Evolutionary conservation across 257 asterid species (phyloP).

Genomic region (Capsicum chinense): DNA sequence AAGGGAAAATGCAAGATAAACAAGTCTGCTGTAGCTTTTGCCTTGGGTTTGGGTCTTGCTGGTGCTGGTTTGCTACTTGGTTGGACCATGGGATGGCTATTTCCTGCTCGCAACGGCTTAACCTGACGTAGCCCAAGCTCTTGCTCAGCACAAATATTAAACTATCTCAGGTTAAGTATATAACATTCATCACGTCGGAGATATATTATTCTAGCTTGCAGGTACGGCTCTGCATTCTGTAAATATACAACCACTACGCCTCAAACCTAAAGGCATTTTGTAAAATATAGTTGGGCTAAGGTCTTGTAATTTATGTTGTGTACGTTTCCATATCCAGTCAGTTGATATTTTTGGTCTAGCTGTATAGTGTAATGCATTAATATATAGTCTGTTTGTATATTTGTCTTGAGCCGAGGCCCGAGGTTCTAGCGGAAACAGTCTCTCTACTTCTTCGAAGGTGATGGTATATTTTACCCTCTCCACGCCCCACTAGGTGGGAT

Average conservation of each 20-base stretch:
- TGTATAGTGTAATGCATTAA: too few relatives aligned
- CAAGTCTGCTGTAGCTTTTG: constrained; percentile 54
- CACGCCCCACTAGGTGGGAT: too few relatives aligned
- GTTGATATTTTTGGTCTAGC: not conserved
- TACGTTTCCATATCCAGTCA: not conserved
- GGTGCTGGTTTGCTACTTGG: constrained; percentile 74
- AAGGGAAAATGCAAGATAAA: constrained; percentile 32
- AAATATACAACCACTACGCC: not conserved
- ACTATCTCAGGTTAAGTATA: not conserved
- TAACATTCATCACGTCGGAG: not conserved
- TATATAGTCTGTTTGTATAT: too few relatives aligned
- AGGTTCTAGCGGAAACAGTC: too few relatives aligned
- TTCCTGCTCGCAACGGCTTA: constrained; percentile 38
- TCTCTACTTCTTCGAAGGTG: too few relatives aligned
- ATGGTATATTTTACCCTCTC: too few relatives aligned
- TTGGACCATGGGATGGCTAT: constrained; percentile 70
- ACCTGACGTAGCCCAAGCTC: too few relatives aligned
- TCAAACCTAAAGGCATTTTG: not conserved
- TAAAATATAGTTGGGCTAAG: not conserved
- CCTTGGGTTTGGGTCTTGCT: constrained; percentile 64
- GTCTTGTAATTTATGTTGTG: not conserved
- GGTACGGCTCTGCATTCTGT: not conserved
- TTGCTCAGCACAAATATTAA: constrained; percentile 12
- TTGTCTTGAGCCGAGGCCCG: too few relatives aligned
- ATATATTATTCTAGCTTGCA: not conserved